Conservation (phyloP, 2,329 filamentous ascomycete species). For the Pestalotiopsis sp. region DNA sequence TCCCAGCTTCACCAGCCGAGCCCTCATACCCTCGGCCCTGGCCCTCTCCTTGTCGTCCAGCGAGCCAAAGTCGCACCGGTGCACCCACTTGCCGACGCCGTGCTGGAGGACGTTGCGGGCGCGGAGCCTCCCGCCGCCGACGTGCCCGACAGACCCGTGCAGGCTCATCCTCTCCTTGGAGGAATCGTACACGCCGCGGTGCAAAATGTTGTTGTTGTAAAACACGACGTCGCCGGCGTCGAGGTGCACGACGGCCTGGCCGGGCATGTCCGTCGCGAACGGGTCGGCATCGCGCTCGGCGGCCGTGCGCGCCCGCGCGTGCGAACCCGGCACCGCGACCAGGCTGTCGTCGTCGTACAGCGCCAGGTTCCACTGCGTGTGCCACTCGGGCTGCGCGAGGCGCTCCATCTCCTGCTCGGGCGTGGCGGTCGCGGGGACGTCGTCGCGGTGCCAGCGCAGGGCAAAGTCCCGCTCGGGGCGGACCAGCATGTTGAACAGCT, state of each 20-base stretch:
- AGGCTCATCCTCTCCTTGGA: constrained; percentile 67
- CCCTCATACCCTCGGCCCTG: constrained; percentile 66
- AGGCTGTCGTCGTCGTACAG: constrained; percentile 72
- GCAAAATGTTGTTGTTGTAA: constrained; percentile 89
- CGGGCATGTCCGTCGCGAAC: constrained; percentile 63
- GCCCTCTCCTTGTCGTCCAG: constrained; percentile 45
- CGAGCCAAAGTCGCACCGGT: constrained; percentile 55
- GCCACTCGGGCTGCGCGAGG: constrained; percentile 64
- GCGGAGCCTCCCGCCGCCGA: constrained; percentile 53
- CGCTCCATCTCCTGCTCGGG: constrained; percentile 68
- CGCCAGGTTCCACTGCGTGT: constrained; percentile 88
- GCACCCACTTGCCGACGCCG: constrained; percentile 70
- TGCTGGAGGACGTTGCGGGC: constrained; percentile 78
- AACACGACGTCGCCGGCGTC: constrained; percentile 80
- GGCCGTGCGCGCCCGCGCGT: constrained; percentile 71
- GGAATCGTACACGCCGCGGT: constrained; percentile 68
- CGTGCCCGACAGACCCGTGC: constrained; percentile 72
- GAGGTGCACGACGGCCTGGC: constrained; percentile 67
- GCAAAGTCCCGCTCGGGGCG: constrained; percentile 72
- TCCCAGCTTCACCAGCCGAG: constrained; percentile 64
- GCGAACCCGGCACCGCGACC: constrained; percentile 77
- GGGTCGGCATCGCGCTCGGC: constrained; percentile 69
- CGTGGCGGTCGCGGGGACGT: constrained; percentile 69
- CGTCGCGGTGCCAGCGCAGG: constrained; percentile 85
- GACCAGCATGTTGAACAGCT: constrained; percentile 85